Conservation (phyloP, 1,139 yeast species). For the Candida pseudoviswanathii region DNA sequence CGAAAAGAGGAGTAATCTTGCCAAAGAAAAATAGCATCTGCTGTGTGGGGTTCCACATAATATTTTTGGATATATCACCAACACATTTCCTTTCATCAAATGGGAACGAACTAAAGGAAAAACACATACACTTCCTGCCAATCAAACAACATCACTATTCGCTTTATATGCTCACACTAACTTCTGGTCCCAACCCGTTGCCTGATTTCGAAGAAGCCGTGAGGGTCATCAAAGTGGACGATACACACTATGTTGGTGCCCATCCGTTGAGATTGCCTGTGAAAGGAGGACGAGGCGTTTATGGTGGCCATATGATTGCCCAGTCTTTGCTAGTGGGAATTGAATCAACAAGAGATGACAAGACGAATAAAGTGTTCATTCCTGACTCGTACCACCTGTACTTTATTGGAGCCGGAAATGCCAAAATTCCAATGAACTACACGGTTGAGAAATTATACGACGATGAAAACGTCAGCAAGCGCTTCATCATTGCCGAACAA, state of each 20-base stretch:
- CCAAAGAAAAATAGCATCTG: background rate
- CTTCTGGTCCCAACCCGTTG: constrained; percentile 15
- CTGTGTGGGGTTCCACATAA: background rate
- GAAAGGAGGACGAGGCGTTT: constrained; percentile 67
- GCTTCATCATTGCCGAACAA: constrained; percentile 34
- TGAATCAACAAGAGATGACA: constrained; percentile 29
- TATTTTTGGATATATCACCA: background rate
- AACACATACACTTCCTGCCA: no score
- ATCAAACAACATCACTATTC: background rate
- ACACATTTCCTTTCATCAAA: no score
- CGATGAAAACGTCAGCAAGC: constrained; percentile 25
- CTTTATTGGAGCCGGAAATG: constrained; percentile 51
- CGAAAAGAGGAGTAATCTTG: background rate
- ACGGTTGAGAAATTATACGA: constrained; percentile 55
- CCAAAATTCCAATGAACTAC: constrained; percentile 53
- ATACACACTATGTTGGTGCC: constrained; percentile 35
- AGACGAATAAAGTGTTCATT: constrained; percentile 23
- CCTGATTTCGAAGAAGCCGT: constrained; percentile 44
- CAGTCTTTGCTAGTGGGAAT: constrained; percentile 71
- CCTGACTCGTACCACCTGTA: constrained; percentile 46
- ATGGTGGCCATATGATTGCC: constrained; percentile 79
- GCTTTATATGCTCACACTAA: constrained; percentile 4
- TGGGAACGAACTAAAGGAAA: no score
- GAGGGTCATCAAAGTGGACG: constrained; percentile 33
- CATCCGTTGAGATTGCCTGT: constrained; percentile 42